A percentile compares a stretch with the other conserved stretches of the same genome.
phyloP scores from a whole-genome alignment of 768 basidiomycete species.

The Agrocybe praecox region DNA sequence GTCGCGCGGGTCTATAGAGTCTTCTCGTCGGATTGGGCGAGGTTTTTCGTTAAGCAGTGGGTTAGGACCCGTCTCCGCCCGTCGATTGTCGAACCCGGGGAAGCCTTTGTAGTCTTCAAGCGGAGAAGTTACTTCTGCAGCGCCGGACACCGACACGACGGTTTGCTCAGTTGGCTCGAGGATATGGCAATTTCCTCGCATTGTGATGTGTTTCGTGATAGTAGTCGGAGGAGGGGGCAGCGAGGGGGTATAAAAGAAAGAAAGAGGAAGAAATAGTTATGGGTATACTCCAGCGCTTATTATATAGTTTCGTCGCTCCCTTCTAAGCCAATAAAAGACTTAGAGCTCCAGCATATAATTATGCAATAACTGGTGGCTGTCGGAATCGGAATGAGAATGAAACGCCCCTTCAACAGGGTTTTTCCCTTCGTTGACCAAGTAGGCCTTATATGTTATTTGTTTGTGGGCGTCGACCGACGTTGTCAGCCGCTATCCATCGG shows the following conservation, averaged over 20 bases:
- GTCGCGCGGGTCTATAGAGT: constrained; percentile 20
- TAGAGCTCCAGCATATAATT: too few species aligned
- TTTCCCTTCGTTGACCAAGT: too few species aligned
- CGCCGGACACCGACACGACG: constrained; percentile 17
- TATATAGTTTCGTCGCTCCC: too few species aligned
- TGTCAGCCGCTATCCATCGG: too few species aligned
- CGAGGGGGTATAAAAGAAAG: not conserved
- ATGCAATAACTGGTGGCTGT: too few species aligned
- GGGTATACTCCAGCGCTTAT: not conserved
- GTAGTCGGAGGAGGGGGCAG: too few species aligned
- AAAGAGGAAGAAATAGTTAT: not conserved
- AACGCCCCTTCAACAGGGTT: too few species aligned
- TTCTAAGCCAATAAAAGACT: too few species aligned
- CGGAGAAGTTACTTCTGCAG: constrained; percentile 11
- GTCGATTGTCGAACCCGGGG: constrained; percentile 2
- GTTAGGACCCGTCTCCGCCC: not conserved
- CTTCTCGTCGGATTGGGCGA: constrained; percentile 10
- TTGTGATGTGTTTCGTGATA: too few species aligned
- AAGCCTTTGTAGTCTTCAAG: constrained; percentile 2
- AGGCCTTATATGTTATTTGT: too few species aligned
- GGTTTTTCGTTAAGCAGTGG: constrained; percentile 4
- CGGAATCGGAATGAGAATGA: too few species aligned
- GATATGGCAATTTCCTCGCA: constrained; percentile 3
- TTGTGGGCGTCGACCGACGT: too few species aligned
- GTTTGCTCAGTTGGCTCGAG: constrained; percentile 17